phyloP scores from a whole-genome alignment of 1,284 basidiomycete genomes.

The Sanghuangporus sanghuang region DNA sequence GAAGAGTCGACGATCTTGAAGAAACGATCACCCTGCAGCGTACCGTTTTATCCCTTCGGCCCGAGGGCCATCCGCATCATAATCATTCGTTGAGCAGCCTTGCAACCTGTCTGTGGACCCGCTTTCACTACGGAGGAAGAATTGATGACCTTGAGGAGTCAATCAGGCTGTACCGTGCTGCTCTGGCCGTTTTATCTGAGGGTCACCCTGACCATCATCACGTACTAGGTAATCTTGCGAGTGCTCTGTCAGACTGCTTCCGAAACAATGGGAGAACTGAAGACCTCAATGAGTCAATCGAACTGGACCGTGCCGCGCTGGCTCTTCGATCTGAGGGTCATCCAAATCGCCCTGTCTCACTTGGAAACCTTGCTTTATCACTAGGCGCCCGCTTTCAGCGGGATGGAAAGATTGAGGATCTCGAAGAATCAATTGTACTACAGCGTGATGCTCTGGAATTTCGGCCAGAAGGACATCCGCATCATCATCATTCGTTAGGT shows the following conservation, averaged over 20 bases:
- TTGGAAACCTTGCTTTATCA: neutral
- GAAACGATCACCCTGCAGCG: neutral
- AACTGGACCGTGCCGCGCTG: neutral
- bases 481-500: neutral
- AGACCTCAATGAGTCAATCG: neutral
- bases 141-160: neutral
- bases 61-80: neutral
- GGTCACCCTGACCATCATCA: neutral
- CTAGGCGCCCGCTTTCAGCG: neutral
- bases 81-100: neutral
- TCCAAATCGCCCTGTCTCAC: neutral
- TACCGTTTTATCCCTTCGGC: neutral
- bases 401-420: neutral
- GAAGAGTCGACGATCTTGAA: constrained; percentile 17
- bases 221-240: neutral
- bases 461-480: neutral
- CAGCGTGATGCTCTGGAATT: neutral
- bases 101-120: neutral
- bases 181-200: neutral
- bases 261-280: neutral
- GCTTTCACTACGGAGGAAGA: neutral
- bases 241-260: neutral
- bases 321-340: neutral
- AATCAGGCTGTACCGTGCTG: neutral
- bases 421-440: neutral